These are phyloP conservation scores for Cladosporium phlei DNA, from an alignment of 2,329 filamentous ascomycete species.

Conservation along the genomic window DNA sequence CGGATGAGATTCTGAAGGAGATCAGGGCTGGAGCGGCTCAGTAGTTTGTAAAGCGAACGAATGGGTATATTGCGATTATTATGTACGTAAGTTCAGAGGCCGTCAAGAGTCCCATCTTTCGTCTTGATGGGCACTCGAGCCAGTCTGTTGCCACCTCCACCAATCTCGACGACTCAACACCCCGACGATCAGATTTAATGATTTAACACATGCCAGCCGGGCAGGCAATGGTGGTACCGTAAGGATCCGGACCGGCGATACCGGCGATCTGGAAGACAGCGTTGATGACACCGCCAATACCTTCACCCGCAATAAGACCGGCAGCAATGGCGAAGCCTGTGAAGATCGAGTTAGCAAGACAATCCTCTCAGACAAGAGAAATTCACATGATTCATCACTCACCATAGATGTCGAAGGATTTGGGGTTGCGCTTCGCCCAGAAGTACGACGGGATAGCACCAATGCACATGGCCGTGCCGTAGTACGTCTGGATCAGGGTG, in stretches of 20 bases:
- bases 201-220: conserved; percentile 33
- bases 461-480: conserved; percentile 55
- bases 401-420: conserved; percentile 51
- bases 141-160: no score
- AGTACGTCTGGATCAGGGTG: conserved; percentile 53
- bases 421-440: conserved; percentile 53
- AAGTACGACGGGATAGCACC: conserved; percentile 49
- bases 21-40: no score
- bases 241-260: conserved; percentile 36
- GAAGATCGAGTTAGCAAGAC: neutral
- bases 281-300: conserved; percentile 59
- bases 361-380: no score
- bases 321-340: conserved; percentile 54
- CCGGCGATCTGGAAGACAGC: conserved; percentile 48
- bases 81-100: no score
- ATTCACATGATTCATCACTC: neutral
- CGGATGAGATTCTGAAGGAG: conserved; percentile 63
- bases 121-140: no score
- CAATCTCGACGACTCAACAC: no score
- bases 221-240: conserved; percentile 41
- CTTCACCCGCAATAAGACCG: conserved; percentile 60
- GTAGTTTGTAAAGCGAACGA: no score
- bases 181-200: no score
- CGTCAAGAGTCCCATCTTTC: no score
- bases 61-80: no score